These are phyloP conservation scores for Cladorrhinum samala DNA, from an alignment of 495 filamentous ascomycete genomes.

Conservation along the genomic window DNA sequence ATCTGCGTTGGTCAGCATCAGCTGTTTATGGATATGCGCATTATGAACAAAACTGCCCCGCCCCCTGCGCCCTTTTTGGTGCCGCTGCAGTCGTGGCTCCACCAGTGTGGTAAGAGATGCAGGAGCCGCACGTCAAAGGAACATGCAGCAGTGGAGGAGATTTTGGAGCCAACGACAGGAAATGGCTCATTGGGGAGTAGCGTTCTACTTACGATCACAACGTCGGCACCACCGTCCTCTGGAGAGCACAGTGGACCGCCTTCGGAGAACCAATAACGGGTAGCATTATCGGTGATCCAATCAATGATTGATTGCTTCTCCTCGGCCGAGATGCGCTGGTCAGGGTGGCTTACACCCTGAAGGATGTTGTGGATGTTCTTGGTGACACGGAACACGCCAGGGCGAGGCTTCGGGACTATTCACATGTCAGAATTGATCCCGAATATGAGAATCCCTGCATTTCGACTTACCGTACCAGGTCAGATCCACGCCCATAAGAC, in stretches of 20 bases:
- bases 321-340: conserved; percentile 54
- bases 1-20: conserved; percentile 34
- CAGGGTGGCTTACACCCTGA: conserved; percentile 66
- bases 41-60: no score
- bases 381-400: conserved; percentile 78
- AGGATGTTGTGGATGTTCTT: conserved; percentile 93
- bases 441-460: no score
- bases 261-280: conserved; percentile 65
- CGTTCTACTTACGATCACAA: conserved; percentile 55
- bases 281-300: conserved; percentile 75
- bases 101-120: no score
- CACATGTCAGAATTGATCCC: conserved; percentile 11
- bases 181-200: neutral
- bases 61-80: conserved; percentile 4
- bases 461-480: conserved; percentile 60
- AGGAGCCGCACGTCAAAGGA: neutral
- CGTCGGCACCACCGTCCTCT: conserved; percentile 68
- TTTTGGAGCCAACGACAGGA: conserved; percentile 8
- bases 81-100: conserved; percentile 7
- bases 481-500: conserved; percentile 60
- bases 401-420: conserved; percentile 75
- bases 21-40: neutral
- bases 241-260: conserved; percentile 63
- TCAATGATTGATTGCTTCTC: conserved; percentile 56
- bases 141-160: conserved; percentile 1